Evolutionary conservation across 768 basidiomycete species (phyloP).

Genomic region (Coprinellus micaceus): DNA sequence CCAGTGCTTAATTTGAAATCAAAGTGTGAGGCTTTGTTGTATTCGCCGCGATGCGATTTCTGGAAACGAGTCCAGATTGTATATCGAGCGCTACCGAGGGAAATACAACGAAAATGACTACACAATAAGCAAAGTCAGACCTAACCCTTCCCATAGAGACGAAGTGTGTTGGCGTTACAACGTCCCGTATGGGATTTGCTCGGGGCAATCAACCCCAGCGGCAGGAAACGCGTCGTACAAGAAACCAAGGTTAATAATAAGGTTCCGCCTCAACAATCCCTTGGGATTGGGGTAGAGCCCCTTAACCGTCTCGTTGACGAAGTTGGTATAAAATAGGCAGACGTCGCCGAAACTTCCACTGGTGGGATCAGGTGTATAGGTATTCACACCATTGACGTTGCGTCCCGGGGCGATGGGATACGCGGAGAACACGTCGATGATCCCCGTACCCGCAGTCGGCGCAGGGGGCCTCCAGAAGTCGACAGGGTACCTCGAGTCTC

Average conservation of each 20-base stretch:
- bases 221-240: constrained; percentile 10
- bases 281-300: constrained; percentile 17
- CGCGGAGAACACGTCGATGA: neutral
- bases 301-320: constrained; percentile 13
- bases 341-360: constrained; percentile 8
- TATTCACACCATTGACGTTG: constrained; percentile 13
- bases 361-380: constrained; percentile 14
- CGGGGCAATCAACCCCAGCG: constrained; percentile 2
- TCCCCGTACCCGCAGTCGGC: constrained; percentile 7
- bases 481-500: constrained; percentile 14
- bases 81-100: no score
- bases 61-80: no score
- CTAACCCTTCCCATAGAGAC: no score
- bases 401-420: constrained; percentile 15
- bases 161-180: no score
- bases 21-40: no score
- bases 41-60: no score
- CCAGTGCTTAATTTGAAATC: no score
- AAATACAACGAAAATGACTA: no score
- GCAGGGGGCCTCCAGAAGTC: constrained; percentile 13
- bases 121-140: no score
- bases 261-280: constrained; percentile 11
- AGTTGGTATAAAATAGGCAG: constrained; percentile 15
- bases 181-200: constrained; percentile 16
- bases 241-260: constrained; percentile 12